Evolutionary conservation across 2,329 filamentous ascomycete species (phyloP).

Genomic region (Amauroascus verrucosus): DNA sequence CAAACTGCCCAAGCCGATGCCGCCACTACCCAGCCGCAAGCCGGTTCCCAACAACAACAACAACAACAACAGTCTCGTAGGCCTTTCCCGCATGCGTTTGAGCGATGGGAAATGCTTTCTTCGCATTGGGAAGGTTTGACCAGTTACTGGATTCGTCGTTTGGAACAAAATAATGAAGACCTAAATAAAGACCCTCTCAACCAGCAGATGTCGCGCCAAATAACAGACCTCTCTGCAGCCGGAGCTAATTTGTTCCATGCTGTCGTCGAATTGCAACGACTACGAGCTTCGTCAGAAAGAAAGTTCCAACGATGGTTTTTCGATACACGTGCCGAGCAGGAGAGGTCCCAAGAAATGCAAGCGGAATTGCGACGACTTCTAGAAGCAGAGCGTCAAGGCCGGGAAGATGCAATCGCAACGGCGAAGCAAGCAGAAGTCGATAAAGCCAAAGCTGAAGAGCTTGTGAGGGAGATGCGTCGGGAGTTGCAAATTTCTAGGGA

Average conservation of each 20-base stretch:
- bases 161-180: constrained; percentile 84
- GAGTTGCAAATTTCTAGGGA: constrained; percentile 93
- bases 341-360: constrained; percentile 71
- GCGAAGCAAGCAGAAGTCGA: constrained; percentile 59
- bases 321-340: constrained; percentile 79
- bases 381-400: constrained; percentile 61
- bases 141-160: constrained; percentile 87
- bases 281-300: constrained; percentile 87
- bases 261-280: constrained; percentile 85
- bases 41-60: background rate
- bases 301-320: constrained; percentile 99
- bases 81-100: constrained; percentile 91
- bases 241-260: constrained; percentile 96
- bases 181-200: constrained; percentile 72
- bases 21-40: constrained; percentile 9
- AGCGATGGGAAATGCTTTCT: constrained; percentile 92
- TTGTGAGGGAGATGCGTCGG: constrained; percentile 80
- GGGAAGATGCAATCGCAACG: constrained; percentile 56
- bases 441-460: constrained; percentile 59
- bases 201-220: constrained; percentile 81
- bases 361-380: constrained; percentile 67
- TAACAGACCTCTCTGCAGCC: constrained; percentile 92
- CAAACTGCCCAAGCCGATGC: constrained; percentile 4
- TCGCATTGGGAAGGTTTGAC: constrained; percentile 97
- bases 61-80: constrained; percentile 25